Base-by-base conservation (phyloP, 2,329 filamentous ascomycete species). In the Aspergillus felis region DNA sequence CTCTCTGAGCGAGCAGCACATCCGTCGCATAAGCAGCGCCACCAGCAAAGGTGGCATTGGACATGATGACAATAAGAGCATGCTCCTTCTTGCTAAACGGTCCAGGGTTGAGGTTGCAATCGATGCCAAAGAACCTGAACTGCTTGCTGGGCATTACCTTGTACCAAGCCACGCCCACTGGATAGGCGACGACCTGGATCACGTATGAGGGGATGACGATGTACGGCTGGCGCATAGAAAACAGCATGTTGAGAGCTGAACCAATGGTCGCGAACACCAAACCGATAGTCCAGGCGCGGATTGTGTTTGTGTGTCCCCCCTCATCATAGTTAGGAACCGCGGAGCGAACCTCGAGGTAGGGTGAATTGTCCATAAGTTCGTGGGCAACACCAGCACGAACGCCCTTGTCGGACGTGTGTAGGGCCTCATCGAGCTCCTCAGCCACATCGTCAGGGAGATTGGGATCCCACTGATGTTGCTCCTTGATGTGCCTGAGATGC, bases 11-110 rank as follows among this genome's bases (percentile, higher is more conserved):
- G 2, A 90, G 78, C 48, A 92, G 82, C 29, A 90, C 87, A 63
- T 91, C 88, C 1, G 88, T 91, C 0, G 87, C 87, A 64, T 91
- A 91, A 3, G 87, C 86, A 5, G 71, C 74, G 53, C 78, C 77
- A 59, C 73, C 72, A 82, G 85, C 51, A 77, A 86, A 89, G 4
- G 87, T 86, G 5, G 89, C 86, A 67, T 88, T 85, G 17, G 89
- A 87, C 79, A 79, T 81, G 54, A 80, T 71, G 17, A 76, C 75
- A 7, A 77, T 73, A 7, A 80, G 61, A 0, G 75, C 66, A 61
- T 80, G 78, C 52, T 80, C 78, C 55, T 80, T 81, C 57, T 78
- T 76, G 58, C 74, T 79, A 62, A 79, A 80, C 0, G 70, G 73
- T 2, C 77, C 76, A 0, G 77, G 76, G 55, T 79, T 80, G 0